These are phyloP conservation scores for Astragalus glycyphyllos DNA, from an alignment of 306 rosid genomes.

Conservation along the genomic window DNA sequence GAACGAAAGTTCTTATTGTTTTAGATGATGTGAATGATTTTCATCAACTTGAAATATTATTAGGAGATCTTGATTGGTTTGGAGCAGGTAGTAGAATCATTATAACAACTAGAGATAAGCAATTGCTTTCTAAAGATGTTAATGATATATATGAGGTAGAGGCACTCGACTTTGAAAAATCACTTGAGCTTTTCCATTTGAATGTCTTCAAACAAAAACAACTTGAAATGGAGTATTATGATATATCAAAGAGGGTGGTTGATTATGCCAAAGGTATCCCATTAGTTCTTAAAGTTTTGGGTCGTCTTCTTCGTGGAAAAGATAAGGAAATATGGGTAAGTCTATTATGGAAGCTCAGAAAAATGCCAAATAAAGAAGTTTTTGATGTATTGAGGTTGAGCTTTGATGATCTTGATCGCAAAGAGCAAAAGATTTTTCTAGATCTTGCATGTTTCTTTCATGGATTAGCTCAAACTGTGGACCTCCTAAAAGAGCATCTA, in stretches of 20 bases:
- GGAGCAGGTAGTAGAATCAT: slow-evolving; percentile 24
- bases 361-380: background rate
- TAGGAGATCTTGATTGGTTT: background rate
- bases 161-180: background rate
- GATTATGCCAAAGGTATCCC: slow-evolving; percentile 33
- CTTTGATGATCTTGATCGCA: slow-evolving; percentile 32
- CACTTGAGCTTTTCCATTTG: slow-evolving; percentile 26
- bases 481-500: background rate
- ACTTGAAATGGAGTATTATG: background rate
- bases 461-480: background rate
- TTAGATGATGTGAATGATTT: slow-evolving; percentile 20
- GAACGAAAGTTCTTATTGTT: slow-evolving; percentile 3
- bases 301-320: slow-evolving; percentile 17
- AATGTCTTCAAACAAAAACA: slow-evolving; percentile 4
- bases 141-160: background rate
- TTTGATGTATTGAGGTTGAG: slow-evolving; percentile 4
- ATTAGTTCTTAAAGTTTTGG: slow-evolving; percentile 32
- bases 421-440: background rate
- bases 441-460: slow-evolving; percentile 14
- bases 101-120: slow-evolving; percentile 30
- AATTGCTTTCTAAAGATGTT: slow-evolving; percentile 1
- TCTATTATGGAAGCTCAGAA: slow-evolving; percentile 22
- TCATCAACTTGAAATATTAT: background rate
- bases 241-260: slow-evolving; percentile 13
- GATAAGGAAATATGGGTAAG: slow-evolving; percentile 20